These are phyloP conservation scores for Trichoderma afroharzianum DNA, from an alignment of 2,329 filamentous ascomycete species.

Conservation along the genomic window DNA sequence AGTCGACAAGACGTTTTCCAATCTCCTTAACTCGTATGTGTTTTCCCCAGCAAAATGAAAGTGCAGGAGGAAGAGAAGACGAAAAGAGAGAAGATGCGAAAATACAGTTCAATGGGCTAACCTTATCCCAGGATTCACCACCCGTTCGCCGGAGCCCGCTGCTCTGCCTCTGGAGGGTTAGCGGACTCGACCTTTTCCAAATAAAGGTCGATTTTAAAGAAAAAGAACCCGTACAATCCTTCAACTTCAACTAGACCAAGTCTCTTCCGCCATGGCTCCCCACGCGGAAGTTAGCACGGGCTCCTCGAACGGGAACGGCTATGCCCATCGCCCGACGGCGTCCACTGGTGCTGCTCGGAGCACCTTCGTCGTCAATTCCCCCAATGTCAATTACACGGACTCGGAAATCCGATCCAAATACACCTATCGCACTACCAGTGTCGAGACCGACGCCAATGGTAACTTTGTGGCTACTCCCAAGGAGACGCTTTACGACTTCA, in stretches of 20 bases:
- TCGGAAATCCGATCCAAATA: conserved; percentile 88
- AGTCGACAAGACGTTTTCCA: conserved; percentile 95
- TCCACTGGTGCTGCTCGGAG: conserved; percentile 49
- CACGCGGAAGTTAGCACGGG: conserved; percentile 66
- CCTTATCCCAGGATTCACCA: conserved; percentile 69
- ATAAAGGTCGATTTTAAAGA: conserved; percentile 44
- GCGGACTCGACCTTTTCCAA: conserved; percentile 60
- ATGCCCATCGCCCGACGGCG: conserved; percentile 40
- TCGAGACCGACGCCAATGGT: conserved; percentile 67
- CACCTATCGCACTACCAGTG: conserved; percentile 89
- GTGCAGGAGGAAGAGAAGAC: not conserved
- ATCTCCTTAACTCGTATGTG: conserved; percentile 91
- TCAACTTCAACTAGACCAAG: conserved; percentile 7
- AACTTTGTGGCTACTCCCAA: conserved; percentile 80
- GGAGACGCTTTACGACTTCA: conserved; percentile 94
- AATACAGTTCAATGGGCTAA: conserved; percentile 24
- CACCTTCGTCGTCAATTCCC: conserved; percentile 83
- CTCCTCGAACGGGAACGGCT: conserved; percentile 60
- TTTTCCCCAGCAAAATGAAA: not conserved
- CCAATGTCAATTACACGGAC: conserved; percentile 89
- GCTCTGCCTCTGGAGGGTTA: conserved; percentile 83
- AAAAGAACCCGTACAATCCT: conserved; percentile 28
- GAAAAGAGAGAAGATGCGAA: not conserved
- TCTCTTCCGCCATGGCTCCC: conserved; percentile 69
- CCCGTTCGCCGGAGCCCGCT: conserved; percentile 94